Conservation (phyloP, 305 asterid species). For the Ajuga reptans region DNA sequence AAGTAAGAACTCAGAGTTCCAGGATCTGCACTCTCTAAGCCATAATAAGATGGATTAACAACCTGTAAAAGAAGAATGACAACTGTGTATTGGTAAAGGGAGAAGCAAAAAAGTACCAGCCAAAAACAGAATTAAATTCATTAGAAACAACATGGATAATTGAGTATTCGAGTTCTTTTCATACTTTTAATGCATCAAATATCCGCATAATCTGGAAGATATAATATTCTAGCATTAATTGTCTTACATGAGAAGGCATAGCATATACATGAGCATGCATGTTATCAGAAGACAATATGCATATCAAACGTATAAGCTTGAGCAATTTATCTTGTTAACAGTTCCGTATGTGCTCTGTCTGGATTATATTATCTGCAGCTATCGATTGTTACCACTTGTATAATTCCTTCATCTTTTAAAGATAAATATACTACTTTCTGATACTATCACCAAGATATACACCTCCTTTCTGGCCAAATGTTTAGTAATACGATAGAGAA, state of each 20-base stretch:
- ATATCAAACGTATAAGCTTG: background rate
- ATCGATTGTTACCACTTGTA: too few species aligned
- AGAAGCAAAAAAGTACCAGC: background rate
- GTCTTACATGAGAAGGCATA: background rate
- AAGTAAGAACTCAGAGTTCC: slow-evolving; percentile 72
- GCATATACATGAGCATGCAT: background rate
- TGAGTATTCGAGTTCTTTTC: background rate
- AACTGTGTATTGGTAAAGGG: background rate
- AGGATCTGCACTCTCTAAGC: slow-evolving; percentile 73
- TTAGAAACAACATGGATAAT: background rate
- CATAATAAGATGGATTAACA: slow-evolving; percentile 92
- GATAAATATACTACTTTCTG: background rate
- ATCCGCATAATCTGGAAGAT: slow-evolving; percentile 6
- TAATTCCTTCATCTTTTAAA: background rate
- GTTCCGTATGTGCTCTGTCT: background rate
- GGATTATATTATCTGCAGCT: background rate
- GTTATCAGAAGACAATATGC: background rate
- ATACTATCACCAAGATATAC: background rate
- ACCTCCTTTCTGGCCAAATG: background rate
- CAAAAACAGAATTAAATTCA: background rate
- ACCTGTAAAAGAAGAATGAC: slow-evolving; percentile 39
- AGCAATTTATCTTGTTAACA: background rate
- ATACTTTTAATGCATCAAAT: background rate
- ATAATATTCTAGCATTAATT: background rate
- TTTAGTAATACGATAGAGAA: background rate